phyloP scores from a whole-genome alignment of 176 grass and related monocot species.

The Lolium perenne region DNA sequence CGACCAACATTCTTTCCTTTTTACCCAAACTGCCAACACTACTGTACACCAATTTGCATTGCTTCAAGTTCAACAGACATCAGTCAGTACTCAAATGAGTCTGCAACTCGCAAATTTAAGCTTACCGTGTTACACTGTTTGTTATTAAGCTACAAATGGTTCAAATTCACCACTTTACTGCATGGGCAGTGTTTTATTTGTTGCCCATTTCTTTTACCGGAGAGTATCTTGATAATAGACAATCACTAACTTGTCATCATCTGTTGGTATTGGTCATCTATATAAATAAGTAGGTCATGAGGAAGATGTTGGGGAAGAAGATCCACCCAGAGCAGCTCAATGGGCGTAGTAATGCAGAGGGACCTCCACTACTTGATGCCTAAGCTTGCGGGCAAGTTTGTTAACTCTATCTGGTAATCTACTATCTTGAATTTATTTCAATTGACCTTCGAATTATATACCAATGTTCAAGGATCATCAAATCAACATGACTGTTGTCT shows the following conservation, averaged over 20 bases:
- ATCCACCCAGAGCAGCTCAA: conserved; percentile 86
- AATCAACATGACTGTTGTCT: conserved; percentile 31
- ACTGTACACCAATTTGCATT: too few relatives aligned
- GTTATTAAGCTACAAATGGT: conserved; percentile 26
- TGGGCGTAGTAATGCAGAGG: conserved; percentile 42
- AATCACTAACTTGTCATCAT: conserved; percentile 26
- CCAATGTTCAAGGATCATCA: conserved; percentile 15
- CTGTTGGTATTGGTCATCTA: conserved; percentile 37
- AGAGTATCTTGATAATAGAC: conserved; percentile 21
- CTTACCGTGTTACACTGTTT: not conserved
- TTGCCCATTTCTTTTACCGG: not conserved
- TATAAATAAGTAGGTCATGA: conserved; percentile 81
- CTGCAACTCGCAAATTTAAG: not conserved
- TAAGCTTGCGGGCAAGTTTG: conserved; percentile 35
- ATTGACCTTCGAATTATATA: conserved; percentile 12
- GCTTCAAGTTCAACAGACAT: not conserved
- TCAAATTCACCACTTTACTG: conserved; percentile 24
- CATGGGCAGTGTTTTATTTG: not conserved
- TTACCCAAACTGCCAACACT: not conserved
- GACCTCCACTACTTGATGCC: conserved; percentile 46
- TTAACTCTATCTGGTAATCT: conserved; percentile 57
- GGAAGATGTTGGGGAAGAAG: conserved; percentile 95
- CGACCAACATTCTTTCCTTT: not conserved
- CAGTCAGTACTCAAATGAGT: conserved; percentile 5
- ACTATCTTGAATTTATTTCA: conserved; percentile 34